phyloP scores from a whole-genome alignment of 371 early-diverging fungal genomes.

The Actinomortierella ambigua region DNA sequence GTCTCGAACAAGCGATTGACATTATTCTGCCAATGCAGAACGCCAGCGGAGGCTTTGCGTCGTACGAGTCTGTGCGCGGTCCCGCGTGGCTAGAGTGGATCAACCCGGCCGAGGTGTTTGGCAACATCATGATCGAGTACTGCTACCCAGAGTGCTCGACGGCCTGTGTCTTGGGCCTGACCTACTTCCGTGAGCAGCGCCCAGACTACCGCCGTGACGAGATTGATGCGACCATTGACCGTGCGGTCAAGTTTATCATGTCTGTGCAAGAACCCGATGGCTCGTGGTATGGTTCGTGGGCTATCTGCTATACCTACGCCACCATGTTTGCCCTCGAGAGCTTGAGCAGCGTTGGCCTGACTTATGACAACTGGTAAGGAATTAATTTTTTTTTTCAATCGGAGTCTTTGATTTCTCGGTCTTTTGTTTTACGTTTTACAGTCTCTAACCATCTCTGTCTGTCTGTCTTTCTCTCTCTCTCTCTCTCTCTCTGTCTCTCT shows the following conservation, averaged over 20 bases:
- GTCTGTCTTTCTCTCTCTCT: not conserved
- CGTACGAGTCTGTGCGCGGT: conserved; percentile 88
- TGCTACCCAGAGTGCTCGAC: conserved; percentile 97
- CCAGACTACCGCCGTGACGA: conserved; percentile 85
- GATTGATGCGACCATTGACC: conserved; percentile 67
- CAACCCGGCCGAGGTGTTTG: conserved; percentile 93
- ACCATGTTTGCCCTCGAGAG: conserved; percentile 92
- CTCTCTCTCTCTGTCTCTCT: not conserved
- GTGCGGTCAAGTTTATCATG: conserved; percentile 77
- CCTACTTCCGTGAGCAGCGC: conserved; percentile 74
- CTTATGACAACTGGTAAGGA: conserved; percentile 75
- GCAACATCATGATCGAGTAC: conserved; percentile 97
- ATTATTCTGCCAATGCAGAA: conserved; percentile 93
- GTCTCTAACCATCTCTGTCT: not conserved
- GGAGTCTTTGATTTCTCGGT: too few species aligned
- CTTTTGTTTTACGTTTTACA: too few species aligned
- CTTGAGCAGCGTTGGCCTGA: conserved; percentile 83
- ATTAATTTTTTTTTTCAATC: not conserved
- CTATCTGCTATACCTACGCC: conserved; percentile 97
- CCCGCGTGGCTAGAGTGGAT: conserved; percentile 79
- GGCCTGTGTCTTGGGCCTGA: conserved; percentile 85
- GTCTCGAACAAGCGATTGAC: conserved; percentile 88
- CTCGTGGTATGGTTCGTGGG: conserved; percentile 97
- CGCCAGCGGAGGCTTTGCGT: conserved; percentile 87
- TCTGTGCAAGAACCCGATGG: conserved; percentile 82